Evolutionary conservation across 768 basidiomycete genomes (phyloP).

Genomic region (Gelatoporia subvermispora): DNA sequence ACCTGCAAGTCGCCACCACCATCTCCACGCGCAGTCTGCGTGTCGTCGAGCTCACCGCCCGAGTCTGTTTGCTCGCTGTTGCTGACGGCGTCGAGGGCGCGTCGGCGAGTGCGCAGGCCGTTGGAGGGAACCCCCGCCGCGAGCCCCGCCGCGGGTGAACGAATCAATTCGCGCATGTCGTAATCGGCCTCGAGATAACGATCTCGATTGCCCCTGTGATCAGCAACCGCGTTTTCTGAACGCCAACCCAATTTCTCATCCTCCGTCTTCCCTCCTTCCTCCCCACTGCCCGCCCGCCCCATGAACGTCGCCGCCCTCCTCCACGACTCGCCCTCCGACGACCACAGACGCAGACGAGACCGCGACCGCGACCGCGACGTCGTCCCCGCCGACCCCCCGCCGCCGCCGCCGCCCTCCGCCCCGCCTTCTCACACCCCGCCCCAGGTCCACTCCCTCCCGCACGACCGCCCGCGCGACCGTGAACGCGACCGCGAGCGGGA

Average conservation of each 20-base stretch:
- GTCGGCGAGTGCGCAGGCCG: neutral
- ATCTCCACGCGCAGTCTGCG: too few species aligned
- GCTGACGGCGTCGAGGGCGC: too few species aligned
- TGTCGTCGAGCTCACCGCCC: too few species aligned
- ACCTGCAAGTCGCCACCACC: too few species aligned
- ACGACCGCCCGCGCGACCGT: slow-evolving; percentile 7
- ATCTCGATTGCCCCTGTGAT: slow-evolving; percentile 29
- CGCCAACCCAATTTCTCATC: slow-evolving; percentile 19
- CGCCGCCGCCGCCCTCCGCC: slow-evolving; percentile 23
- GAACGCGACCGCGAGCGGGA: slow-evolving; percentile 20
- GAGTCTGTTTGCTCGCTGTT: too few species aligned
- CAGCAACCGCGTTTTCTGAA: slow-evolving; percentile 23
- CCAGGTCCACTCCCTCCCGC: neutral
- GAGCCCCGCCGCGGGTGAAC: neutral
- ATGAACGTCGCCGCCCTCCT: slow-evolving; percentile 72
- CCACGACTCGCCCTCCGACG: slow-evolving; percentile 65
- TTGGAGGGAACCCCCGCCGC: too few species aligned
- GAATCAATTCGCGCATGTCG: slow-evolving; percentile 1
- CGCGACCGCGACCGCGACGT: slow-evolving; percentile 25
- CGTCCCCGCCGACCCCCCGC: slow-evolving; percentile 21
- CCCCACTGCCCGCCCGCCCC: slow-evolving; percentile 18
- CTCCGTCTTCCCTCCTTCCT: slow-evolving; percentile 17
- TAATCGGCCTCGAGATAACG: slow-evolving; percentile 19
- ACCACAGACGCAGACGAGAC: slow-evolving; percentile 26
- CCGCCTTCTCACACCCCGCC: slow-evolving; percentile 24